Base-by-base conservation (phyloP, 2,329 filamentous ascomycete species). In the Trichoderma koningiopsis region DNA sequence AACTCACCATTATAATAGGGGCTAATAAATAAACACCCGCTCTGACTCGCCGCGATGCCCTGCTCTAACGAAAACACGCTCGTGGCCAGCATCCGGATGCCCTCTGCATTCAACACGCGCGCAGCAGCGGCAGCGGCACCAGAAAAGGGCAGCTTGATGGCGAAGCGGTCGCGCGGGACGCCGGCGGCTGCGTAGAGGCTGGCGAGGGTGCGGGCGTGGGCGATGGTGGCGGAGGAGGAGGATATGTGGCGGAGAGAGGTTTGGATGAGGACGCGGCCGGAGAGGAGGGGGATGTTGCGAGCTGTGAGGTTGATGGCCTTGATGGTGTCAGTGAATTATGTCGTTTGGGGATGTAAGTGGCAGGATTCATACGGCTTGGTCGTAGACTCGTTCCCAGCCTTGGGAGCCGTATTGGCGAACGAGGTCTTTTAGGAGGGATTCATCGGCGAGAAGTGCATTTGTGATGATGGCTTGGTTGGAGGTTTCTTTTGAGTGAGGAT, bases 21-120 rank as follows among this genome's bases (percentile, higher is more conserved):
- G 57, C 74, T 74, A 43, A 75, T 73, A 49, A 70, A 73, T 4
- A 74, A 66, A 62, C 74, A 75, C 14, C 68, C 60, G 14, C 73
- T 69, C 68, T 75, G 74, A 40, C 73, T 74, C 4, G 74, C 74
- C 27, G 74, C 74, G 63, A 75, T 64, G n/a, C 70, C 74, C 68
- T 74, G 74, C 59, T 71, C 65, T 11, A 75, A 57, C 27, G 70
- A 69, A 61, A 75, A 75, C 6, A 74, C 68, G 53, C 72, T 55
- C 29, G 74, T 75, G 19, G 70, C 74, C 14, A 74, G 70, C 37
- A 71, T 75, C 43, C 72, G 62, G 37, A 75, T 74, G 47, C 74
- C 74, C 60, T 75, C 74, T 14, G 57, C n/a, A 14, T 71, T 72
- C 6, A 75, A 68, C 14, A 68, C 56, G 2, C 14, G 24, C 2